phyloP scores from a whole-genome alignment of 495 filamentous ascomycete genomes.

The Patellaria atrata region DNA sequence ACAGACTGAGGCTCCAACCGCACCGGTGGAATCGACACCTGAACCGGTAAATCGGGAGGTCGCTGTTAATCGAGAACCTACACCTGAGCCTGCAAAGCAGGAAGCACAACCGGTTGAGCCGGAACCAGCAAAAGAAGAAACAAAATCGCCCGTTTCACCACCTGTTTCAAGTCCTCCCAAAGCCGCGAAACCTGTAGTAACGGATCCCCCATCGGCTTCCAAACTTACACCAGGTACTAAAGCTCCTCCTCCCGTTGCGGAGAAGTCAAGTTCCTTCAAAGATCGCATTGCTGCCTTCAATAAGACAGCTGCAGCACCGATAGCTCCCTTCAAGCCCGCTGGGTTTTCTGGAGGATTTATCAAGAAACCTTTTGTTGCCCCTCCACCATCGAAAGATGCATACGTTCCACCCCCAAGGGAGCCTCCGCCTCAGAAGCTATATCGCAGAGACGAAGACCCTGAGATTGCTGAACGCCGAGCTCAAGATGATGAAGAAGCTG shows the following conservation, averaged over 20 bases:
- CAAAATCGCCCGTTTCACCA: constrained; percentile 6
- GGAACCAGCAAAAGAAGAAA: constrained; percentile 23
- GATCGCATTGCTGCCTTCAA: constrained; percentile 98
- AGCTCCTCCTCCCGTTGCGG: constrained; percentile 47
- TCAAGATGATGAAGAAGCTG: constrained; percentile 39
- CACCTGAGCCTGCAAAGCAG: constrained; percentile 13
- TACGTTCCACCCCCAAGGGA: constrained; percentile 65
- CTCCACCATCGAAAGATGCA: constrained; percentile 84
- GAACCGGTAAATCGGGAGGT: no score
- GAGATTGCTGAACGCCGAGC: constrained; percentile 51
- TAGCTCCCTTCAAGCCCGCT: constrained; percentile 81
- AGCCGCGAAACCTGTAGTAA: constrained; percentile 33
- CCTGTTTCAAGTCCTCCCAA: constrained; percentile 33
- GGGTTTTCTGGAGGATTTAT: constrained; percentile 73
- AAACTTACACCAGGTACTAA: constrained; percentile 20
- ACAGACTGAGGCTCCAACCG: constrained; percentile 42
- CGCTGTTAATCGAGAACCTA: no score
- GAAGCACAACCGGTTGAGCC: constrained; percentile 23
- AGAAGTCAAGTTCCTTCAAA: constrained; percentile 81
- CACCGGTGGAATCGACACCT: constrained; percentile 10
- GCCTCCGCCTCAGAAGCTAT: constrained; percentile 55
- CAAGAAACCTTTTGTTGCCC: constrained; percentile 97
- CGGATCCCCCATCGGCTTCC: constrained; percentile 23
- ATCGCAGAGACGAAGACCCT: constrained; percentile 79
- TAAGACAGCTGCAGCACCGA: constrained; percentile 67